Percentiles rank a stretch among this genome's conserved stretches.
Evolutionary conservation across 2,329 filamentous ascomycete genomes (phyloP).

Genomic region (Myriosclerotinia curreyana): DNA sequence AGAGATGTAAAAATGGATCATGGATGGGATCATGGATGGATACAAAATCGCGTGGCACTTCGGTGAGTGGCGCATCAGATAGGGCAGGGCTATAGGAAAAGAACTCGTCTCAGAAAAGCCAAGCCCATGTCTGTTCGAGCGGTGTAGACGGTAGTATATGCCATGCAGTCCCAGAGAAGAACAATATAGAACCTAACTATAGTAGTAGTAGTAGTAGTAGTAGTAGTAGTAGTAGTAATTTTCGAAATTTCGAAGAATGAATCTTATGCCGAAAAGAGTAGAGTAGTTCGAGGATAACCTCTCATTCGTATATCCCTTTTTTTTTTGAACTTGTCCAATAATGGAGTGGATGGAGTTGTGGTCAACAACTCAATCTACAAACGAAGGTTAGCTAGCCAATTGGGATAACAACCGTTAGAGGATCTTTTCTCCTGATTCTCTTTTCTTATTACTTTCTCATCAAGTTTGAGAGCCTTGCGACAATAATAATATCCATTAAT

Average conservation of each 20-base stretch:
- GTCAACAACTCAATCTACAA: slow-evolving; percentile 30
- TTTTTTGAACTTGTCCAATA: slow-evolving; percentile 5
- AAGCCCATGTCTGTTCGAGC: slow-evolving; percentile 37
- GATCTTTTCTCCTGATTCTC: slow-evolving; percentile 18
- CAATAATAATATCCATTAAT: slow-evolving; percentile 11
- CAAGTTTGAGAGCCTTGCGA: slow-evolving; percentile 16
- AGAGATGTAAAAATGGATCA: background rate
- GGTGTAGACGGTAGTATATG: slow-evolving; percentile 36
- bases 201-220: no score
- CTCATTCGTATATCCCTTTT: slow-evolving; percentile 6
- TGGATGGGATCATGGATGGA: no score
- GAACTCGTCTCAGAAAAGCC: slow-evolving; percentile 15
- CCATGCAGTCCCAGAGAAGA: slow-evolving; percentile 28
- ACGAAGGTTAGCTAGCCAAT: slow-evolving; percentile 36
- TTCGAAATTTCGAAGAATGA: background rate
- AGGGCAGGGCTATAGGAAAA: slow-evolving; percentile 29
- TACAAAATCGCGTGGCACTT: slow-evolving; percentile 21
- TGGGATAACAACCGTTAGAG: slow-evolving; percentile 23
- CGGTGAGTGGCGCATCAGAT: slow-evolving; percentile 24
- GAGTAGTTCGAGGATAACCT: slow-evolving; percentile 29
- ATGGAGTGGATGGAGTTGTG: background rate
- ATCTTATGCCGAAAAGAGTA: slow-evolving; percentile 19
- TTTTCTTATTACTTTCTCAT: background rate
- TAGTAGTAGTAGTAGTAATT: no score
- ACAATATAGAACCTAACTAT: slow-evolving; percentile 27